phyloP scores from a whole-genome alignment of 768 basidiomycete species.

The Tylopilus felleus region DNA sequence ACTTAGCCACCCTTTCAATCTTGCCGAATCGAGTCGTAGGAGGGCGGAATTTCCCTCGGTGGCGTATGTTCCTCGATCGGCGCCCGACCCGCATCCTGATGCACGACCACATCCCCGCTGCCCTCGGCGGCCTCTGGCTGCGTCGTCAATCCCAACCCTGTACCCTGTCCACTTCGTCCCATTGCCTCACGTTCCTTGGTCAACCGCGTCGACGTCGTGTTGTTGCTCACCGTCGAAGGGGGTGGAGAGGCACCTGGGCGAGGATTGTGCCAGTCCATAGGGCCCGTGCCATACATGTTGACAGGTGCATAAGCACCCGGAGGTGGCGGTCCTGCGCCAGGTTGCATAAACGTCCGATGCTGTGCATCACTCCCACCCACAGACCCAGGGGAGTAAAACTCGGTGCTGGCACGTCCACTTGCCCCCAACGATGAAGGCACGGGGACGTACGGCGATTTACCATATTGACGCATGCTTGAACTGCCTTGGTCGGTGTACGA shows the following conservation, averaged over 20 bases:
- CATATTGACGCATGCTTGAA: conserved; percentile 25
- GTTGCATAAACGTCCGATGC: conserved; percentile 1
- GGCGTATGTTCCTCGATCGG: conserved; percentile 14
- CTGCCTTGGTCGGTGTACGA: conserved; percentile 2
- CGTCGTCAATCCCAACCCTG: conserved; percentile 18
- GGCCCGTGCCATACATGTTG: conserved; percentile 12
- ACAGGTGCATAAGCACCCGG: conserved; percentile 2
- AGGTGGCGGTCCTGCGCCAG: background rate
- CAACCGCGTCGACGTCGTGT: conserved; percentile 9
- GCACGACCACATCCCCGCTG: conserved; percentile 24
- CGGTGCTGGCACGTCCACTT: conserved; percentile 3
- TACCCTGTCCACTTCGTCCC: conserved; percentile 13
- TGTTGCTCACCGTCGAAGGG: conserved; percentile 19
- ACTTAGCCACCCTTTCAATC: conserved; percentile 6
- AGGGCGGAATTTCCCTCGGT: conserved; percentile 28
- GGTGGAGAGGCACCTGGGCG: conserved; percentile 19
- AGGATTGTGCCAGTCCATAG: conserved; percentile 21
- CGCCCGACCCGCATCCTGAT: conserved; percentile 27
- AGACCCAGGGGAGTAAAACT: conserved; percentile 7
- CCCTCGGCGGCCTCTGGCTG: conserved; percentile 22
- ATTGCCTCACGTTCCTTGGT: conserved; percentile 27
- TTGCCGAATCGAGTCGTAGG: conserved; percentile 28
- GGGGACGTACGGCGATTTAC: conserved; percentile 7
- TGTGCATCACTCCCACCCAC: conserved; percentile 7
- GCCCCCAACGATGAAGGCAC: conserved; percentile 1